Evolutionary conservation across 2,329 filamentous ascomycete genomes (phyloP).

Genomic region (Diaporthe nobilis): DNA sequence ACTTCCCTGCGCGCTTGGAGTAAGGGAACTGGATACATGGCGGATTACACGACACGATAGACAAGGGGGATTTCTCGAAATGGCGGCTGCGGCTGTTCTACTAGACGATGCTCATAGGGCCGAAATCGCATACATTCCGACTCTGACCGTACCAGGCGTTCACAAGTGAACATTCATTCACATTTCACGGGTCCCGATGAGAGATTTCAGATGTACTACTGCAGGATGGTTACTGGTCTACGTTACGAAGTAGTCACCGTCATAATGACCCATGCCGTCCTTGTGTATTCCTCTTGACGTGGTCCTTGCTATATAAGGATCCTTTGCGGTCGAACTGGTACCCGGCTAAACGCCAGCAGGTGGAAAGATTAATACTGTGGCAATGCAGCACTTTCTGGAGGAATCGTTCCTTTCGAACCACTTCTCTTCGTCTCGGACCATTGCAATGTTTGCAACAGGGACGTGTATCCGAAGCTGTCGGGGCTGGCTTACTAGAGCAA

Average conservation of each 20-base stretch:
- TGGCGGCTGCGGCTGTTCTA: slow-evolving; percentile 30
- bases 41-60: slow-evolving; percentile 35
- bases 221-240: too few relatives aligned
- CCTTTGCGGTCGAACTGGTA: background rate
- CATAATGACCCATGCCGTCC: background rate
- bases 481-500: background rate
- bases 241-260: background rate
- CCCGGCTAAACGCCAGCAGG: too few relatives aligned
- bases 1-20: slow-evolving; percentile 77
- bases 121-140: slow-evolving; percentile 40
- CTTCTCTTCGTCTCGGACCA: background rate
- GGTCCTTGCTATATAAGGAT: background rate
- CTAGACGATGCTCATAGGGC: slow-evolving; percentile 46
- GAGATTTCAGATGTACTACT: background rate
- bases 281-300: background rate
- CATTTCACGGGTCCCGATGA: background rate
- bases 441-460: background rate
- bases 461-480: background rate
- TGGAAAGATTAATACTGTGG: background rate
- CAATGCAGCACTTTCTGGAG: background rate
- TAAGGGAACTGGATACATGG: slow-evolving; percentile 52
- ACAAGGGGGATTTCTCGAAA: slow-evolving; percentile 35
- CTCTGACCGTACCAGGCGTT: background rate
- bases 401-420: background rate
- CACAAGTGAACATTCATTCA: background rate